These are phyloP conservation scores for Tulasnella sp. DNA, from an alignment of 768 basidiomycete species.

Conservation along the genomic window DNA sequence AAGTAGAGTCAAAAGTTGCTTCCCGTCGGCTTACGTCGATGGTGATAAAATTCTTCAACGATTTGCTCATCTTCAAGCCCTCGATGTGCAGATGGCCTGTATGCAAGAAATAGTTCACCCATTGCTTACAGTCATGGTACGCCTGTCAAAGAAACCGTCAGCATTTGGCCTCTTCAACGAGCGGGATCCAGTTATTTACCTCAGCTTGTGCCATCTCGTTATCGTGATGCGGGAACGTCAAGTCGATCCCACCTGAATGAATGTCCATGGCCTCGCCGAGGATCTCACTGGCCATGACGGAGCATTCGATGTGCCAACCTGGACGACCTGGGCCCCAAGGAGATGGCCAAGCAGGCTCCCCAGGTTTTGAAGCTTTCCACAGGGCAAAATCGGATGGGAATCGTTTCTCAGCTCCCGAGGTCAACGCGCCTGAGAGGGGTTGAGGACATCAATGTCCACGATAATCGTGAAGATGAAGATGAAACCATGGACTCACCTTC, in stretches of 20 bases:
- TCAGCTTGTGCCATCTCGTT: constrained; percentile 98
- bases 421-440: constrained; percentile 40
- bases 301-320: constrained; percentile 99
- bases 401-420: constrained; percentile 50
- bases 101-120: constrained; percentile 99
- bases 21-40: constrained; percentile 37
- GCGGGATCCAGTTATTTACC: constrained; percentile 30
- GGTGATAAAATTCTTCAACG: constrained; percentile 97
- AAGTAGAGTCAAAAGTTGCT: not conserved
- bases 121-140: constrained; percentile 79
- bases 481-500: constrained; percentile 49
- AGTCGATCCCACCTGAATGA: constrained; percentile 92
- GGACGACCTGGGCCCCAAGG: constrained; percentile 95
- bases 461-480: not conserved
- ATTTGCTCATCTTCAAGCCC: constrained; percentile 98
- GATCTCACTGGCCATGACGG: constrained; percentile 91
- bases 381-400: constrained; percentile 91
- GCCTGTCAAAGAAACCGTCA: constrained; percentile 43
- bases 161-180: not conserved
- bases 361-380: constrained; percentile 95
- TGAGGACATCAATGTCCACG: not conserved
- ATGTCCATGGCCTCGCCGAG: constrained; percentile 91
- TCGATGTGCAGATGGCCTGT: constrained; percentile 98
- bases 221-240: constrained; percentile 99
- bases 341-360: constrained; percentile 93